phyloP scores from a whole-genome alignment of 2,329 filamentous ascomycete genomes.

The Penicillium crustosum region DNA sequence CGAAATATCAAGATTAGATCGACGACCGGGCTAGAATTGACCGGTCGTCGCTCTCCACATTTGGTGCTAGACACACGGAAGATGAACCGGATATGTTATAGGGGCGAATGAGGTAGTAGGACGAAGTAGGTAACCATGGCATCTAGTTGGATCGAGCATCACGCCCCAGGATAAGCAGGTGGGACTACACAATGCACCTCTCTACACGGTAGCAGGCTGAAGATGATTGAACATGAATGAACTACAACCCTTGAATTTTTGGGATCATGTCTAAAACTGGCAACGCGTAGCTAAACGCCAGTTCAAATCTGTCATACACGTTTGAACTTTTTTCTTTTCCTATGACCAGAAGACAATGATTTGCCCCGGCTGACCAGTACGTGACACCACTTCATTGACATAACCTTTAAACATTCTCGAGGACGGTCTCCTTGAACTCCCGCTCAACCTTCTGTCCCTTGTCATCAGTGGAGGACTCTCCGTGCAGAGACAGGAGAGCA shows the following conservation, averaged over 20 bases:
- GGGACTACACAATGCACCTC: background rate
- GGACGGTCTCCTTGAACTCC: slow-evolving; percentile 98
- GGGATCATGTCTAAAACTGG: slow-evolving; percentile 15
- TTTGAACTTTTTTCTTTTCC: slow-evolving; percentile 31
- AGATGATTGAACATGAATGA: slow-evolving; percentile 10
- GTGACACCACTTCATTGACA: slow-evolving; percentile 74
- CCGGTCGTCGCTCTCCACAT: background rate
- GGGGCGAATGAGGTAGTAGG: background rate
- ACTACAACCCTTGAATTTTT: slow-evolving; percentile 15
- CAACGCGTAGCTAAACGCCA: slow-evolving; percentile 12
- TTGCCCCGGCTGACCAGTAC: slow-evolving; percentile 61
- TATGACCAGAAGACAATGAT: slow-evolving; percentile 30
- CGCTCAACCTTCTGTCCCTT: slow-evolving; percentile 97
- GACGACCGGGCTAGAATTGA: no score
- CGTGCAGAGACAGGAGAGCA: slow-evolving; percentile 92
- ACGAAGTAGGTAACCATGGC: background rate
- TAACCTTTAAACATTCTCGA: slow-evolving; percentile 81
- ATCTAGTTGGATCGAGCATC: background rate
- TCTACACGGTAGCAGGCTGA: background rate
- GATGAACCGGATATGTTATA: background rate
- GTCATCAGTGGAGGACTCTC: slow-evolving; percentile 94
- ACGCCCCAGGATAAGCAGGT: background rate
- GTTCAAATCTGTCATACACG: slow-evolving; percentile 24
- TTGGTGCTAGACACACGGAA: background rate
- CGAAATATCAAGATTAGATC: background rate